Evolutionary conservation across 148 eudicot genomes (phyloP).

Genomic region (Persicaria maculosa): DNA sequence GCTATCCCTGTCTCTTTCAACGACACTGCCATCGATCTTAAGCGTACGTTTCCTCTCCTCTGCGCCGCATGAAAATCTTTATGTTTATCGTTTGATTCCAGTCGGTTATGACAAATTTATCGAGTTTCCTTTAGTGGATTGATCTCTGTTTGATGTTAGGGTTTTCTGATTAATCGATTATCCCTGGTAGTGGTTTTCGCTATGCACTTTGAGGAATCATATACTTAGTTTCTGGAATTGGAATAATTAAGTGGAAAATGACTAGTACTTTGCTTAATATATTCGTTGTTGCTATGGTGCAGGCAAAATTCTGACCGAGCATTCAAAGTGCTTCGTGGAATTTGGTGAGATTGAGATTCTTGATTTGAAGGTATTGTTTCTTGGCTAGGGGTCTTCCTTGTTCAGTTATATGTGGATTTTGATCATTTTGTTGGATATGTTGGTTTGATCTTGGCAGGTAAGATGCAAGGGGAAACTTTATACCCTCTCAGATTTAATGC

Average conservation of each 20-base stretch:
- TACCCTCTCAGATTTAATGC: conserved; percentile 51
- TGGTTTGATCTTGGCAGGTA: conserved; percentile 28
- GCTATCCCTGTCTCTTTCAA: conserved; percentile 28
- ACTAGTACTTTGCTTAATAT: not conserved
- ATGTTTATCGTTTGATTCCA: not conserved
- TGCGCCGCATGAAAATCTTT: not conserved
- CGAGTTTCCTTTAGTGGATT: not conserved
- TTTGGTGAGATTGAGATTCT: conserved; percentile 39
- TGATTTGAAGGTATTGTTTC: conserved; percentile 47
- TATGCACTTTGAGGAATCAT: not conserved
- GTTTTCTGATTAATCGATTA: not conserved
- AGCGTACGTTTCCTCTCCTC: conserved; percentile 26
- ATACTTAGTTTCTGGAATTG: not conserved
- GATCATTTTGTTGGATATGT: conserved; percentile 5
- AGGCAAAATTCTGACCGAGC: conserved; percentile 44
- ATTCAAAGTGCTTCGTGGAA: conserved; percentile 42
- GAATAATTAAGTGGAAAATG: conserved; percentile 1
- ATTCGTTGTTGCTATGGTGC: conserved; percentile 20
- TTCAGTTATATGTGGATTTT: not conserved
- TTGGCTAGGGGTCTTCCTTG: not conserved
- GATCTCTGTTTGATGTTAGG: not conserved
- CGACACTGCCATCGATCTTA: conserved; percentile 39
- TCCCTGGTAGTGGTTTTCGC: no score
- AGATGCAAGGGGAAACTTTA: conserved; percentile 37
- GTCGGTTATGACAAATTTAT: not conserved